Conservation (phyloP, 768 basidiomycete genomes). For the Kwoniella dejecticola region DNA sequence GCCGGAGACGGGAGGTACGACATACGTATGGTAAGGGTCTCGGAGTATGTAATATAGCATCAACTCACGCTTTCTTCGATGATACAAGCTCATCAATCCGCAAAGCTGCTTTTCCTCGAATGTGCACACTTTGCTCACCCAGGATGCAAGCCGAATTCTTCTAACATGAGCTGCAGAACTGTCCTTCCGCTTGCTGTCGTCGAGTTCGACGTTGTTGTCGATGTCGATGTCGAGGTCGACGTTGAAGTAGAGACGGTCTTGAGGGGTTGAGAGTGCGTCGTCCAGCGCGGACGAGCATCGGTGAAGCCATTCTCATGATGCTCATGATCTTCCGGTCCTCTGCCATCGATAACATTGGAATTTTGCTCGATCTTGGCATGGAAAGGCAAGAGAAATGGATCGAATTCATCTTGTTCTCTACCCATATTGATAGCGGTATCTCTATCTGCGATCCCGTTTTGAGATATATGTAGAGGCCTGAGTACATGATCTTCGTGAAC, state of each 20-base stretch:
- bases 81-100: too few species aligned
- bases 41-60: too few species aligned
- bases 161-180: conserved; percentile 32
- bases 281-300: too few species aligned
- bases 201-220: background rate
- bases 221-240: background rate
- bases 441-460: too few species aligned
- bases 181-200: conserved; percentile 19
- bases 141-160: conserved; percentile 33
- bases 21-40: too few species aligned
- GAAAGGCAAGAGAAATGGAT: conserved; percentile 5
- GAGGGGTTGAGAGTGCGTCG: too few species aligned
- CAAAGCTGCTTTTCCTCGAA: too few species aligned
- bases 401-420: conserved; percentile 5
- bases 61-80: too few species aligned
- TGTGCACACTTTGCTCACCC: too few species aligned
- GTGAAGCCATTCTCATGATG: background rate
- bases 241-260: too few species aligned
- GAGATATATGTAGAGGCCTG: background rate
- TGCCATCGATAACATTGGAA: background rate
- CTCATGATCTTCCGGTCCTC: background rate
- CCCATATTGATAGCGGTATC: background rate
- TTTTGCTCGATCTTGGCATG: background rate
- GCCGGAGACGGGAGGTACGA: too few species aligned
- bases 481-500: too few species aligned